Evolutionary conservation across 352 stramenopile species (phyloP).

Genomic region (Phytopythium kandeliae): DNA sequence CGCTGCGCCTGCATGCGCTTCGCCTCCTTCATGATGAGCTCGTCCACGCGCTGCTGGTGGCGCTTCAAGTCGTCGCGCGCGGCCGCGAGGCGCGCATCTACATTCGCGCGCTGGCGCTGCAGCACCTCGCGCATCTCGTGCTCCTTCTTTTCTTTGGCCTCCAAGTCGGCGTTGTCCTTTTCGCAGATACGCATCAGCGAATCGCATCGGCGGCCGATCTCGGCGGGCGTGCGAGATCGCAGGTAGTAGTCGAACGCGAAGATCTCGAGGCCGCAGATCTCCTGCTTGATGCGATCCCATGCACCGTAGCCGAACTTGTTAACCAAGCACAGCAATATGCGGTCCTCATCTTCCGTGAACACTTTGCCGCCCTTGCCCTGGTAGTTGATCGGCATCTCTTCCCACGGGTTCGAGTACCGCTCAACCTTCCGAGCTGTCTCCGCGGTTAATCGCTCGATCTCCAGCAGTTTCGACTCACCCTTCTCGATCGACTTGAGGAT

Average conservation of each 20-base stretch:
- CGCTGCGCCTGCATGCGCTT: slow-evolving; percentile 82
- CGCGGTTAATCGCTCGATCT: slow-evolving; percentile 79
- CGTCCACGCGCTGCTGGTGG: slow-evolving; percentile 73
- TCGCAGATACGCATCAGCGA: slow-evolving; percentile 94
- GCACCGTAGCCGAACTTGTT: slow-evolving; percentile 96
- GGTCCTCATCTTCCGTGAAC: slow-evolving; percentile 98
- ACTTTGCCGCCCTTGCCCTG: slow-evolving; percentile 89
- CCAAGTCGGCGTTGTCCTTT: slow-evolving; percentile 88
- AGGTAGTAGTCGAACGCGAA: slow-evolving; percentile 99
- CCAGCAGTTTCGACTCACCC: slow-evolving; percentile 80
- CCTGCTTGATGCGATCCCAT: slow-evolving; percentile 96
- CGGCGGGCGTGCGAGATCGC: slow-evolving; percentile 92
- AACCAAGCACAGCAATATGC: slow-evolving; percentile 96
- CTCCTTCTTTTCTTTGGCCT: slow-evolving; percentile 76
- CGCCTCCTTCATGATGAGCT: slow-evolving; percentile 86
- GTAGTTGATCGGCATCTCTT: slow-evolving; percentile 87
- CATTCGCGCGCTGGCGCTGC: slow-evolving; percentile 60
- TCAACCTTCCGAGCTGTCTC: slow-evolving; percentile 71
- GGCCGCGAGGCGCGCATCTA: slow-evolving; percentile 55
- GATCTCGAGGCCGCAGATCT: slow-evolving; percentile 89
- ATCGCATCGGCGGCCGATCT: slow-evolving; percentile 96
- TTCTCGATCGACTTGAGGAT: slow-evolving; percentile 88
- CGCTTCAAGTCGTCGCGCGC: slow-evolving; percentile 69
- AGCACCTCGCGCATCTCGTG: slow-evolving; percentile 50
- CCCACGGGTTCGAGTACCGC: slow-evolving; percentile 78